Base-by-base conservation (phyloP, 768 basidiomycete genomes). In the Termitomyces titanicus region DNA sequence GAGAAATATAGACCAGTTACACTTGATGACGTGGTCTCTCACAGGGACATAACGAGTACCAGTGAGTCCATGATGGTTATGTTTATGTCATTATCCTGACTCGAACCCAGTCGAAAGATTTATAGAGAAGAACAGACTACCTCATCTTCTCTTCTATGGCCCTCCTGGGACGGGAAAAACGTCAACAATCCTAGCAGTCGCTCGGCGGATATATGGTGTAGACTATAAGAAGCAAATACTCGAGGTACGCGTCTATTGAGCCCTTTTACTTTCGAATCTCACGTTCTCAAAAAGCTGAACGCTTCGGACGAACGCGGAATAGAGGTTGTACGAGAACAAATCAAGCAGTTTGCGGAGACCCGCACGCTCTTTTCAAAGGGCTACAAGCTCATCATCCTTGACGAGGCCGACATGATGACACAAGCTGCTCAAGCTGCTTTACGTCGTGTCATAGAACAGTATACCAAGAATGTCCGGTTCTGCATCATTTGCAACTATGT, bases 351-450 rank as follows among this genome's bases (percentile, higher is more conserved):
- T 63, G 94, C 97, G 1, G 93, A 95, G 73, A 98, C 95, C 13
- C 84, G 94, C 49, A 97, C 94, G 10, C 72, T 98, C 6, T 89
- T 86, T 66, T 84, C 93, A 12, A 94, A 94, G 64, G 93, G 93
- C 17, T 98, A 87, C 82, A 99, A 98, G 66, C 86, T 99, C 68
- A 96, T 99, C 70, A 86, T 99, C 58, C 84, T 99, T 33, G 97
- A 99, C 63, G 97, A 99, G 71, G 97, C 97, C n/a, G 97, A 99
- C 77, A 97, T 97, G 96, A 99, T 99, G 97, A 99, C 97, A 0
- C 88, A 94, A 59, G 89, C 92, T 53, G 97, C 97, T 1, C 97
- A 99, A 67, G 92, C 95, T 3, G 97, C 97, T 24, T 82, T 99
- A 29, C 89, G 97, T 27, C 89, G 97, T 64, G 89, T 98, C 34